Evolutionary conservation across 306 rosid species (phyloP).

Genomic region (Vigna mungo): DNA sequence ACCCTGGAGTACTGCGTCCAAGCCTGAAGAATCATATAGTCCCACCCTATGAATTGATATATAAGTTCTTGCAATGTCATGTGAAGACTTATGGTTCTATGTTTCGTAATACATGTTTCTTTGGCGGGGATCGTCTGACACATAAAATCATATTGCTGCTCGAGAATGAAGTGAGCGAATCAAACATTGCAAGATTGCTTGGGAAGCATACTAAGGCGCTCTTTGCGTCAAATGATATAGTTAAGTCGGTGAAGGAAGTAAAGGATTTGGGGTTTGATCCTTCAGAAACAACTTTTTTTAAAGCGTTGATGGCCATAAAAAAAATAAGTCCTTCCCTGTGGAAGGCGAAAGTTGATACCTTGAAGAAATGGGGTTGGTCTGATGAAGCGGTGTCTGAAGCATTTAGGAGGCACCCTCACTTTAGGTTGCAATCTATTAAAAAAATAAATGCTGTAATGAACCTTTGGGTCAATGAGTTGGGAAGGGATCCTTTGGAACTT

Average conservation of each 20-base stretch:
- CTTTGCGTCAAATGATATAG: not conserved
- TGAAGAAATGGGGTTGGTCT: conserved; percentile 66
- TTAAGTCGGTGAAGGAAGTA: not conserved
- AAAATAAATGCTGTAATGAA: conserved; percentile 56
- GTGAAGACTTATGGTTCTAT: not conserved
- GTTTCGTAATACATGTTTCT: not conserved
- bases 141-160: not conserved
- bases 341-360: conserved; percentile 56
- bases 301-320: conserved; percentile 42
- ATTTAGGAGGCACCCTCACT: conserved; percentile 47
- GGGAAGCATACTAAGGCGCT: not conserved
- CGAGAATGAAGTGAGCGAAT: not conserved
- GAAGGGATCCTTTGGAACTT: conserved; percentile 42
- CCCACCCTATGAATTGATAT: not conserved
- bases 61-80: conserved; percentile 1
- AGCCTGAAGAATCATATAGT: not conserved
- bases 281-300: not conserved
- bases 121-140: not conserved
- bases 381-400: conserved; percentile 34
- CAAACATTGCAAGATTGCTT: not conserved
- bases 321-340: conserved; percentile 33
- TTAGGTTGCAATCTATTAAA: conserved; percentile 46
- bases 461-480: conserved; percentile 51
- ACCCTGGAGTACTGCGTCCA: not conserved
- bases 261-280: conserved; percentile 7